phyloP scores from a whole-genome alignment of 73 alveolate species.

The Uronychia binucleata region DNA sequence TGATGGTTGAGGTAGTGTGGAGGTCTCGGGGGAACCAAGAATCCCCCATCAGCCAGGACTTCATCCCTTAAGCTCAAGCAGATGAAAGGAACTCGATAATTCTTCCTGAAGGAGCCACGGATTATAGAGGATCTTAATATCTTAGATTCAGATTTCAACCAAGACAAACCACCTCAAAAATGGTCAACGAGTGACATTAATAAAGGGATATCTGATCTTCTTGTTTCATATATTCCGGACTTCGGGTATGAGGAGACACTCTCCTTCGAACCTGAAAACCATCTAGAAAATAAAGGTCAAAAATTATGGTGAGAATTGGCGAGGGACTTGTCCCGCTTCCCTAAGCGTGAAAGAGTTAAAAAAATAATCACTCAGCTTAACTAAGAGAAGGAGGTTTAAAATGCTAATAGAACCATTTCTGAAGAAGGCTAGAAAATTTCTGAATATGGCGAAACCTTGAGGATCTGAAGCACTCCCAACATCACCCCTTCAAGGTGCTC shows the following conservation, averaged over 20 bases:
- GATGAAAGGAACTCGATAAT: no score
- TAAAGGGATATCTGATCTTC: neutral
- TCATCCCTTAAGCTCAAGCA: no score
- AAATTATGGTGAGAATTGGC: neutral
- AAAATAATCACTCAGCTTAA: neutral
- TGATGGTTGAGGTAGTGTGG: no score
- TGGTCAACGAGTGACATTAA: no score
- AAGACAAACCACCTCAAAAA: no score
- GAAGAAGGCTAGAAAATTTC: neutral
- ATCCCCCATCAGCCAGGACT: no score
- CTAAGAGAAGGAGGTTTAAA: neutral
- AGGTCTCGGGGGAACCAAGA: no score
- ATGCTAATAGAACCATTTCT: neutral
- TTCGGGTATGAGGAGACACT: neutral
- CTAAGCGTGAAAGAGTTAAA: neutral
- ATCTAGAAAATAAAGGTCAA: neutral
- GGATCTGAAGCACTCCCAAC: neutral
- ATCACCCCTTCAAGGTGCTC: neutral
- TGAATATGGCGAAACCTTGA: neutral
- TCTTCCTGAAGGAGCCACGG: no score
- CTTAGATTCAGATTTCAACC: no score
- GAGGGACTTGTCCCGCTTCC: neutral
- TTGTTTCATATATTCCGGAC: neutral
- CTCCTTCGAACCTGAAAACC: neutral
- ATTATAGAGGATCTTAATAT: no score